Evolutionary conservation across 2,329 filamentous ascomycete genomes (phyloP).

Genomic region (Neofusicoccum kwambonambiense): DNA sequence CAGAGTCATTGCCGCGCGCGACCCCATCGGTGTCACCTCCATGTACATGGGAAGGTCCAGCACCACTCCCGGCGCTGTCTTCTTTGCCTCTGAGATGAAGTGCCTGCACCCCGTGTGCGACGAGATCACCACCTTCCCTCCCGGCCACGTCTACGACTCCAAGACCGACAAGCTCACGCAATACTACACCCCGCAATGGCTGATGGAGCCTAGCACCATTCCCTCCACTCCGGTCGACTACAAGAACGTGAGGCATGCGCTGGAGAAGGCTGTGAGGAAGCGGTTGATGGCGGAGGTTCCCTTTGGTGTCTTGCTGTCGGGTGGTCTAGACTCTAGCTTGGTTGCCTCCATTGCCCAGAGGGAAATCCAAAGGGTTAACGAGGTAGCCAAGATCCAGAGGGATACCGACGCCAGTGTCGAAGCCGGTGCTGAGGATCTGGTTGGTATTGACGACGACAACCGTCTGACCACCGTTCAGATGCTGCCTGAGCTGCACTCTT

Average conservation of each 20-base stretch:
- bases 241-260: conserved; percentile 73
- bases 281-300: conserved; percentile 98
- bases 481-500: conserved; percentile 93
- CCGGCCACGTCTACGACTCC: conserved; percentile 94
- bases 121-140: conserved; percentile 90
- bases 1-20: conserved; percentile 87
- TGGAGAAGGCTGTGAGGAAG: conserved; percentile 92
- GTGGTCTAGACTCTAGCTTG: conserved; percentile 91
- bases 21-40: conserved; percentile 95
- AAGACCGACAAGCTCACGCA: conserved; percentile 79
- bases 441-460: conserved; percentile 92
- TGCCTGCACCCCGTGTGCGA: conserved; percentile 91
- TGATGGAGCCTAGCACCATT: conserved; percentile 75
- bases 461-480: conserved; percentile 86
- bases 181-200: conserved; percentile 90
- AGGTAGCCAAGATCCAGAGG: conserved; percentile 51
- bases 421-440: conserved; percentile 59
- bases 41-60: conserved; percentile 93
- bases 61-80: conserved; percentile 76
- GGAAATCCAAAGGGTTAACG: conserved; percentile 77
- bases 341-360: conserved; percentile 94
- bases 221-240: conserved; percentile 80
- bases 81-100: conserved; percentile 97
- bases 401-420: conserved; percentile 46
- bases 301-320: conserved; percentile 92